Conservation (phyloP, 345 rosid genomes). For the Populus deltoides region DNA sequence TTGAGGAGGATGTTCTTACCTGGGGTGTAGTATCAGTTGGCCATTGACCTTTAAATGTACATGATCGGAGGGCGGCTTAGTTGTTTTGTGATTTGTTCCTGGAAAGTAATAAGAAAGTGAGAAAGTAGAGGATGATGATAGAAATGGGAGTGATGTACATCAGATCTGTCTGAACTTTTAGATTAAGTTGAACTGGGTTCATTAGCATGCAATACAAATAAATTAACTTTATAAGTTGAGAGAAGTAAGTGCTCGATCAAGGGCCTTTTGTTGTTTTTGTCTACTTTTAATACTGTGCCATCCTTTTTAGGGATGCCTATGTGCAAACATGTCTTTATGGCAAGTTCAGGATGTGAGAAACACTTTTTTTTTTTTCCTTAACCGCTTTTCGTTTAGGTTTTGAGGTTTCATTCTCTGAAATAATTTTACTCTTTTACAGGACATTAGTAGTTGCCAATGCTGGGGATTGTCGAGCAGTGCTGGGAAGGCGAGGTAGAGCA, state of each 20-base stretch:
- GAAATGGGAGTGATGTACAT: not conserved
- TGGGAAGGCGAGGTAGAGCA: slow-evolving; percentile 88
- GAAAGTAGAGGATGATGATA: not conserved
- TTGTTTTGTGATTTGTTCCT: not conserved
- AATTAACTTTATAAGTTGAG: not conserved
- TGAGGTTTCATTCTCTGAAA: slow-evolving; percentile 1
- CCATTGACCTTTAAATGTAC: not conserved
- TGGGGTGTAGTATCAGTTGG: not conserved
- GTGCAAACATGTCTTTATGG: not conserved
- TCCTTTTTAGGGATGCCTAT: not conserved
- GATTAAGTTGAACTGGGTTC: not conserved
- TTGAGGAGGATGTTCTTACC: not conserved
- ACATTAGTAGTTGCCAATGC: slow-evolving; percentile 81
- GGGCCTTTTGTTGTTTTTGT: not conserved
- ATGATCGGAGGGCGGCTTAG: not conserved
- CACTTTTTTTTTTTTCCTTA: not conserved
- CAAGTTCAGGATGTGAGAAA: not conserved
- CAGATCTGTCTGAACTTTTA: not conserved
- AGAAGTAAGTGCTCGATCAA: not conserved
- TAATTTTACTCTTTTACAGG: slow-evolving; percentile 34
- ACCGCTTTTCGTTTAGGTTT: not conserved
- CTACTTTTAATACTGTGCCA: not conserved
- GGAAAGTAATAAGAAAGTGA: not conserved
- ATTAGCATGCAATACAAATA: not conserved
- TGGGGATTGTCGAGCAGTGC: slow-evolving; percentile 95